phyloP scores from a whole-genome alignment of 2,329 filamentous ascomycete species.

The Cladophialophora bantiana region DNA sequence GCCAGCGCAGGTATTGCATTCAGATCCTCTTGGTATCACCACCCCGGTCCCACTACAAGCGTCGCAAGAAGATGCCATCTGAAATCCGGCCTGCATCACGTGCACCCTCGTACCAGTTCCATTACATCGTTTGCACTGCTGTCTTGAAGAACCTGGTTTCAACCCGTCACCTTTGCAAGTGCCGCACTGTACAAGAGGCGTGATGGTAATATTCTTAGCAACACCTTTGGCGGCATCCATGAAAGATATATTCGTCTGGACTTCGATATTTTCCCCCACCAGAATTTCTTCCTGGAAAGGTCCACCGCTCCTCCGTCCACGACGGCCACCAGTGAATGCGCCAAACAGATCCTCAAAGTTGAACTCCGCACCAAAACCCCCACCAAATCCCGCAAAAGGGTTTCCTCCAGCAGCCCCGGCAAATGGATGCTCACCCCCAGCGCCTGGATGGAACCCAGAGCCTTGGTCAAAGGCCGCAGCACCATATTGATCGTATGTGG shows the following conservation, averaged over 20 bases:
- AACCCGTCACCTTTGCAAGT: conserved; percentile 84
- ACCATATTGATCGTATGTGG: conserved; percentile 90
- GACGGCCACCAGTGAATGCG: conserved; percentile 74
- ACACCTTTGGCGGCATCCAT: conserved; percentile 95
- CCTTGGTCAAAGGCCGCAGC: conserved; percentile 73
- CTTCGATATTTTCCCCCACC: conserved; percentile 95
- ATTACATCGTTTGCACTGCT: conserved; percentile 78
- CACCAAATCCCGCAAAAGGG: conserved; percentile 54
- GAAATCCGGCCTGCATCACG: conserved; percentile 90
- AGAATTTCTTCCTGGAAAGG: conserved; percentile 82
- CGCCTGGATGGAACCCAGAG: conserved; percentile 79
- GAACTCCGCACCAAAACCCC: conserved; percentile 79
- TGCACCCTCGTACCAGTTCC: conserved; percentile 88
- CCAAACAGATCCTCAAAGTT: conserved; percentile 97
- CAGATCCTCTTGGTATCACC: conserved; percentile 76
- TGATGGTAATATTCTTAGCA: conserved; percentile 84
- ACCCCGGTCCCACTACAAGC: conserved; percentile 81
- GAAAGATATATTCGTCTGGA: conserved; percentile 91
- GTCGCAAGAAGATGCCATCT: conserved; percentile 90
- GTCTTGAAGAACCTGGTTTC: conserved; percentile 77
- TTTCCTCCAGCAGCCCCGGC: conserved; percentile 60
- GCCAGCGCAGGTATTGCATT: conserved; percentile 80
- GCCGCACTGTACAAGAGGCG: conserved; percentile 79
- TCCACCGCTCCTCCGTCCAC: conserved; percentile 60
- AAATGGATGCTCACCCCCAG: conserved; percentile 65